Evolutionary conservation across 768 basidiomycete species (phyloP).

Genomic region (Boletus reticulatus): DNA sequence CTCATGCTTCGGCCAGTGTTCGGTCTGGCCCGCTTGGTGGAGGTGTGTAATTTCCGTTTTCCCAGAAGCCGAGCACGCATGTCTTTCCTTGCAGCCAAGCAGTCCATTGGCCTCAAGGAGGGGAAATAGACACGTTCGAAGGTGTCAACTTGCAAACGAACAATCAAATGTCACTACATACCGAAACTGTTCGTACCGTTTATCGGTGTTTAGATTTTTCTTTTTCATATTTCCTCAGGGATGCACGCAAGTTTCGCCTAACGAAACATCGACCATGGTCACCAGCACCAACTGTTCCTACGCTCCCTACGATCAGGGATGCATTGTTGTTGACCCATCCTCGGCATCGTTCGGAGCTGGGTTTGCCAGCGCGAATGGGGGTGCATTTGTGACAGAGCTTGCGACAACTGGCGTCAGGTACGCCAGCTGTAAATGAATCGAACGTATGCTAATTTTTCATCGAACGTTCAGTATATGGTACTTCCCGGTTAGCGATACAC

Average conservation of each 20-base stretch:
- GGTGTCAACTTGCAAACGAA: conserved; percentile 65
- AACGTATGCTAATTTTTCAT: not conserved
- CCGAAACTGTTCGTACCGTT: conserved; percentile 41
- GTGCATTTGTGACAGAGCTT: conserved; percentile 74
- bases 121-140: conserved; percentile 81
- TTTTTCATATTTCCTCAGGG: conserved; percentile 33
- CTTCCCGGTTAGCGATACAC: conserved; percentile 22
- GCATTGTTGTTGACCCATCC: conserved; percentile 55
- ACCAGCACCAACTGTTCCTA: conserved; percentile 61
- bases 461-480: conserved; percentile 27
- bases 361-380: conserved; percentile 67
- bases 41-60: conserved; percentile 17
- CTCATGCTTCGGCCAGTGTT: conserved; percentile 44
- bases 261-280: conserved; percentile 50
- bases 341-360: conserved; percentile 59
- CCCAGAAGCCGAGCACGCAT: not conserved
- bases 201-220: not conserved
- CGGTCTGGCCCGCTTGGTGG: conserved; percentile 70
- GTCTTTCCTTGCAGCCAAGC: conserved; percentile 39
- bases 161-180: conserved; percentile 78
- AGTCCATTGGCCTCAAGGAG: conserved; percentile 59
- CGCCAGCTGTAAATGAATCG: conserved; percentile 20
- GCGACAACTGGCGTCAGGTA: conserved; percentile 64
- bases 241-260: conserved; percentile 49
- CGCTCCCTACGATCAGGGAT: conserved; percentile 59